Evolutionary conservation across 176 grass and related monocot genomes (phyloP).

Genomic region (Bothriochloa decipiens): DNA sequence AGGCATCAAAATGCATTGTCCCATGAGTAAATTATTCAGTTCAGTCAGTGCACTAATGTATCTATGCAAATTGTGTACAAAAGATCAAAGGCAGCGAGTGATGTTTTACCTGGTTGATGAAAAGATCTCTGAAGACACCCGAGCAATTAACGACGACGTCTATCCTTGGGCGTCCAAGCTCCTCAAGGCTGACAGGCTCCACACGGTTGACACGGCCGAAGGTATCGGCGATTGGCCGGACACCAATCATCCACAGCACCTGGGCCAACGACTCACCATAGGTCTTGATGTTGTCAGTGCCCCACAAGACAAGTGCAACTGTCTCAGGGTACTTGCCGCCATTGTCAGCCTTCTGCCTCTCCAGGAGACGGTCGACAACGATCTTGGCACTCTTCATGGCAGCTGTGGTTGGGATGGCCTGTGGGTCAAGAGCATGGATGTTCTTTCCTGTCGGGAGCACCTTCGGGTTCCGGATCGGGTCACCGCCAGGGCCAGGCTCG

Average conservation of each 20-base stretch:
- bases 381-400: slow-evolving; percentile 96
- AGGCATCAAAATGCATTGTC: slow-evolving; percentile 31
- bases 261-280: slow-evolving; percentile 94
- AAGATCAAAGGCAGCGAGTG: not conserved
- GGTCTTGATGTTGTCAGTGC: slow-evolving; percentile 99
- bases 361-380: slow-evolving; percentile 87
- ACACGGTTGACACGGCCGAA: slow-evolving; percentile 96
- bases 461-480: slow-evolving; percentile 96
- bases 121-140: slow-evolving; percentile 96
- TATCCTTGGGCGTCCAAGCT: slow-evolving; percentile 89
- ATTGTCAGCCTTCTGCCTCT: slow-evolving; percentile 90
- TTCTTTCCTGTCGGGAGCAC: slow-evolving; percentile 98
- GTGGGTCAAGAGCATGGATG: slow-evolving; percentile 96
- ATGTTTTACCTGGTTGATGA: slow-evolving; percentile 92
- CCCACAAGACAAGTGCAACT: slow-evolving; percentile 97
- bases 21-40: slow-evolving; percentile 21
- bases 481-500: slow-evolving; percentile 87
- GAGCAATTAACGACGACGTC: slow-evolving; percentile 99
- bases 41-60: slow-evolving; percentile 25
- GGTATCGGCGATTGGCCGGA: slow-evolving; percentile 73
- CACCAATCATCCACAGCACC: slow-evolving; percentile 97
- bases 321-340: slow-evolving; percentile 92
- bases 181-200: slow-evolving; percentile 88
- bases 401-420: slow-evolving; percentile 84
- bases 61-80: slow-evolving; percentile 16